Percentiles rank a stretch among this genome's conserved stretches.
phyloP scores from a whole-genome alignment of 2,329 filamentous ascomycete species.

The Colletotrichum zoysiae region DNA sequence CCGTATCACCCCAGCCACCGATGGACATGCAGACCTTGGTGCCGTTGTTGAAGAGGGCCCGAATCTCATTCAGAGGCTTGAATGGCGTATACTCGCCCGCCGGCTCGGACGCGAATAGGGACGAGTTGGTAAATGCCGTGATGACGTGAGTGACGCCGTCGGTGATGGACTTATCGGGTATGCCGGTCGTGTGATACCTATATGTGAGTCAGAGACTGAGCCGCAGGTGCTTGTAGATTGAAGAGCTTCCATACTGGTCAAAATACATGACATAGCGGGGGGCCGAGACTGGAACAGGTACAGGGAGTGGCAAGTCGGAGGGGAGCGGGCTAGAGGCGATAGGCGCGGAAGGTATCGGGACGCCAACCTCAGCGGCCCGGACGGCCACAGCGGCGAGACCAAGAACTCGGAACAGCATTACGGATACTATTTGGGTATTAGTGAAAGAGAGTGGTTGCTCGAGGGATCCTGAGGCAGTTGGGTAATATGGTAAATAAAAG shows the following conservation, averaged over 20 bases:
- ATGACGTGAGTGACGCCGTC: constrained; percentile 66
- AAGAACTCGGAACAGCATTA: constrained; percentile 30
- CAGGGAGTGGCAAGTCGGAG: neutral
- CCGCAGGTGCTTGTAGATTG: constrained; percentile 12
- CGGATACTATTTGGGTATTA: neutral
- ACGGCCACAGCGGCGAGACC: constrained; percentile 25
- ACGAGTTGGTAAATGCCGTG: constrained; percentile 66
- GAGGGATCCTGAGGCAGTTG: constrained; percentile 15
- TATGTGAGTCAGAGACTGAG: neutral
- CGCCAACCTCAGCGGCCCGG: constrained; percentile 11
- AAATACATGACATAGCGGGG: constrained; percentile 58
- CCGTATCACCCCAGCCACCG: constrained; percentile 74
- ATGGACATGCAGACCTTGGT: constrained; percentile 74
- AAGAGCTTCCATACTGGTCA: constrained; percentile 55
- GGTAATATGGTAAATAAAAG: constrained; percentile 2
- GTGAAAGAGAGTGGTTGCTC: constrained; percentile 23
- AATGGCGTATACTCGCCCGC: constrained; percentile 63
- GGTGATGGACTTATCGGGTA: constrained; percentile 55
- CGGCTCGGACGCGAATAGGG: constrained; percentile 58
- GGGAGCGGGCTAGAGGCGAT: neutral
- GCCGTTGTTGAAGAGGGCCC: constrained; percentile 63
- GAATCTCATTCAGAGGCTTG: constrained; percentile 62
- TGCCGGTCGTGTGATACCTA: constrained; percentile 56
- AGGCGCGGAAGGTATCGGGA: neutral
- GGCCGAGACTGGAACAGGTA: constrained; percentile 39